Conservation (phyloP, 495 filamentous ascomycete species). For the Penicillium cosmopolitanum region DNA sequence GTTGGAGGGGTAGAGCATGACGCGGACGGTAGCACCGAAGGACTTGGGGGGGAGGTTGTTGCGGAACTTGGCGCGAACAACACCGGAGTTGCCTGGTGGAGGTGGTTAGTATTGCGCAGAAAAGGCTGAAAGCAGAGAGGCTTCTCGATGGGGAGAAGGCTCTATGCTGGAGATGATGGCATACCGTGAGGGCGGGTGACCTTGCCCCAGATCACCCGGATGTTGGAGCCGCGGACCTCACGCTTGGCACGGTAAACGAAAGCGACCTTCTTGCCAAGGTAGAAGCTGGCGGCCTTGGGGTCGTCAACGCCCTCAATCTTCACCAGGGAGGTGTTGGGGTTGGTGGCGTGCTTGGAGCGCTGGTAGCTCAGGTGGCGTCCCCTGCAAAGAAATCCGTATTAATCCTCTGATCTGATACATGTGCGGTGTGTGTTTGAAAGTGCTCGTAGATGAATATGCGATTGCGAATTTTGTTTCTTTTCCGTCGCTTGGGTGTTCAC, state of each 20-base stretch:
- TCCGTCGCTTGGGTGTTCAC: constrained; percentile 1
- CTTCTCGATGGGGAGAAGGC: background rate
- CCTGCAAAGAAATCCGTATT: constrained; percentile 57
- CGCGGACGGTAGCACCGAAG: constrained; percentile 94
- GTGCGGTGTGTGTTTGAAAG: constrained; percentile 7
- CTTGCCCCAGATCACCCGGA: constrained; percentile 99
- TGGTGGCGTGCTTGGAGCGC: constrained; percentile 81
- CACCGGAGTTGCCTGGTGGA: constrained; percentile 87
- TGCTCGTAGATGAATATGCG: background rate
- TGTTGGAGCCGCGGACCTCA: constrained; percentile 94
- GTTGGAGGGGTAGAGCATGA: constrained; percentile 96
- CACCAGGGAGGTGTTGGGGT: constrained; percentile 85
- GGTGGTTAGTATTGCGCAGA: constrained; percentile 16
- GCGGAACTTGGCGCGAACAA: constrained; percentile 95
- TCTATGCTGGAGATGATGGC: constrained; percentile 20
- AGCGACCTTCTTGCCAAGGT: constrained; percentile 93
- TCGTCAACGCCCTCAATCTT: constrained; percentile 97
- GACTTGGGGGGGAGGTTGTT: constrained; percentile 91
- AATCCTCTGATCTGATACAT: constrained; percentile 33
- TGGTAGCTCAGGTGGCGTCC: constrained; percentile 93
- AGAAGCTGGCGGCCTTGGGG: constrained; percentile 83
- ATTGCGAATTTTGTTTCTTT: background rate
- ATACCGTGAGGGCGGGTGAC: constrained; percentile 92
- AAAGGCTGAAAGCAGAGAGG: background rate
- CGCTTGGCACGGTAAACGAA: constrained; percentile 94